phyloP scores from a whole-genome alignment of 2,329 filamentous ascomycete genomes.

The Aspergillus nomiae region DNA sequence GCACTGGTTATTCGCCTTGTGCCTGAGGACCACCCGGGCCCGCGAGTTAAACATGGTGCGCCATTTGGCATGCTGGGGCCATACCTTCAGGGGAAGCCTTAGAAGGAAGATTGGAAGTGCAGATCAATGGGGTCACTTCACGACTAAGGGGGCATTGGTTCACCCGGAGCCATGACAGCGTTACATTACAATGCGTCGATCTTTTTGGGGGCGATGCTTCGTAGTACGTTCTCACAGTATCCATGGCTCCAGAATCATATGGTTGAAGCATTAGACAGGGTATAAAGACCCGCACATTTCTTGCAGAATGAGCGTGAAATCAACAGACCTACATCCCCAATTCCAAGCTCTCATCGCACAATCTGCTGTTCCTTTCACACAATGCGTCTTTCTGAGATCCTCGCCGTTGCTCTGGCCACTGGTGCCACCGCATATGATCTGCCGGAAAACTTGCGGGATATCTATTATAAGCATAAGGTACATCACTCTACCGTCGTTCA shows the following conservation, averaged over 20 bases:
- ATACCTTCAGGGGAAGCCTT: not conserved
- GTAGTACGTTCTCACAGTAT: not conserved
- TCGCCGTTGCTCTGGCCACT: not conserved
- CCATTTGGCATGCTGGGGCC: not conserved
- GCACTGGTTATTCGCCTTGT: not conserved
- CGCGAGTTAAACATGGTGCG: not conserved
- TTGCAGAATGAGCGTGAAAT: not conserved
- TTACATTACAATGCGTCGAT: not conserved
- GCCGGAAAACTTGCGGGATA: slow-evolving; percentile 19
- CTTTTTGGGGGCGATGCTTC: not conserved
- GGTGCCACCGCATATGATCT: slow-evolving; percentile 13
- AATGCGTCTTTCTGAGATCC: not conserved
- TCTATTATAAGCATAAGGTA: slow-evolving; percentile 26
- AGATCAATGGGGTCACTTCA: not conserved
- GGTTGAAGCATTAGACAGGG: not conserved
- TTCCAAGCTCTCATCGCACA: not conserved
- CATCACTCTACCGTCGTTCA: no score
- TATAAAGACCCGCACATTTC: not conserved
- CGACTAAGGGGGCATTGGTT: not conserved
- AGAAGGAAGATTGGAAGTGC: not conserved
- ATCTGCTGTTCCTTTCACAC: not conserved
- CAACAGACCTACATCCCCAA: not conserved
- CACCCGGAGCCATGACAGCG: not conserved
- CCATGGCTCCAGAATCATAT: not conserved
- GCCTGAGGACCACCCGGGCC: not conserved